phyloP scores from a whole-genome alignment of 2,329 filamentous ascomycete genomes.

The Davidsoniella eucalypti region DNA sequence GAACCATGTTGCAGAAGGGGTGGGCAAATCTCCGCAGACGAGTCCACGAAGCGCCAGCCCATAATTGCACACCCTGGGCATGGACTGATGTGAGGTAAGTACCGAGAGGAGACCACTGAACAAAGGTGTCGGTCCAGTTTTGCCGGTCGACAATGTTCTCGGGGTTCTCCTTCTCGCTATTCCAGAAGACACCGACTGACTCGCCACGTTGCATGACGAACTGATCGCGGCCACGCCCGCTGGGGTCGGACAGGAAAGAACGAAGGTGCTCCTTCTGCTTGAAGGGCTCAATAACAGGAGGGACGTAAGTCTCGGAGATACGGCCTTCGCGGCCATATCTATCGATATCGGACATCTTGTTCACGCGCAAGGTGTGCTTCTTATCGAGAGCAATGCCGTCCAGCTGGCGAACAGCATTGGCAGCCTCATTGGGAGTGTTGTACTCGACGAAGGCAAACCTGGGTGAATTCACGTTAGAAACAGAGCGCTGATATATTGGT shows the following conservation, averaged over 20 bases:
- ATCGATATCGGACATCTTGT: constrained; percentile 97
- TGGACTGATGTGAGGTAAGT: constrained; percentile 93
- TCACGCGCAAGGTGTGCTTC: constrained; percentile 87
- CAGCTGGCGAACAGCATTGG: constrained; percentile 75
- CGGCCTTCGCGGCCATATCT: constrained; percentile 87
- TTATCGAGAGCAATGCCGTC: constrained; percentile 83
- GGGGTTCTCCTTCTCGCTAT: constrained; percentile 82
- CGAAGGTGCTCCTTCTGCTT: constrained; percentile 89
- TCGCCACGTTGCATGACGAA: constrained; percentile 90
- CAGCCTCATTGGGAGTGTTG: constrained; percentile 74
- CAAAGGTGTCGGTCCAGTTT: constrained; percentile 96
- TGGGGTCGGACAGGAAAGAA: constrained; percentile 76
- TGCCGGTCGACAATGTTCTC: constrained; percentile 81
- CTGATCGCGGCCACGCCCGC: constrained; percentile 73
- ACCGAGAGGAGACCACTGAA: constrained; percentile 92
- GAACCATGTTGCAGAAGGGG: constrained; percentile 86
- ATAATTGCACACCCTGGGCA: constrained; percentile 89
- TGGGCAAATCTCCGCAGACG: constrained; percentile 88
- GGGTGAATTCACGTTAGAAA: constrained; percentile 11
- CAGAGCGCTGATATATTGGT: background rate
- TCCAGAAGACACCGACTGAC: constrained; percentile 91
- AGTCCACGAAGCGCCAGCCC: constrained; percentile 81
- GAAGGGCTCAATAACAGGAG: constrained; percentile 71
- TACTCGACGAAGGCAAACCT: constrained; percentile 98
- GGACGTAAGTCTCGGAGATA: constrained; percentile 76